A percentile compares a stretch with the other conserved stretches of the same genome.
Conservation (phyloP, 2,329 filamentous ascomycete species). For the Rutstroemia sp. region DNA sequence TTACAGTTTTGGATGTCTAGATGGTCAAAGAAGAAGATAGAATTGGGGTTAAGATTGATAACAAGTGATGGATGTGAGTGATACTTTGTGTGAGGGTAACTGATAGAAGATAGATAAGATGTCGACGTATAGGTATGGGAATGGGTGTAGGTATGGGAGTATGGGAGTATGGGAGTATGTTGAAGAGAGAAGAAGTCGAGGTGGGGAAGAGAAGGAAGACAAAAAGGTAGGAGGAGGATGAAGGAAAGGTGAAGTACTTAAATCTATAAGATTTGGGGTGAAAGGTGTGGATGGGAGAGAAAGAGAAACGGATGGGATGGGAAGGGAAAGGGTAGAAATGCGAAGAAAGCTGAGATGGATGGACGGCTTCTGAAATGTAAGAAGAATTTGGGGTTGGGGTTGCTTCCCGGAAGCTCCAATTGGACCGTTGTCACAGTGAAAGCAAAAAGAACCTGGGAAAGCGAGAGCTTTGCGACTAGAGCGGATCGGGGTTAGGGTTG, state of each 20-base stretch:
- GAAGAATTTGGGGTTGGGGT: conserved; percentile 9
- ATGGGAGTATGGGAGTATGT: neutral
- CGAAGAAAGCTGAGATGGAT: conserved; percentile 1
- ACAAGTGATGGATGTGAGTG: conserved; percentile 10
- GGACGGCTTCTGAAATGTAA: neutral
- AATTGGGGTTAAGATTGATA: neutral
- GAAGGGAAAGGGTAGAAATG: neutral
- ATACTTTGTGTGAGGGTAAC: neutral
- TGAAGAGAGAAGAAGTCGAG: neutral
- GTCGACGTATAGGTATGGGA: neutral
- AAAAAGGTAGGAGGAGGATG: neutral
- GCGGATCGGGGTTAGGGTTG: neutral
- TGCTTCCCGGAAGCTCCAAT: conserved; percentile 12
- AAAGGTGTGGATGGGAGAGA: conserved; percentile 6
- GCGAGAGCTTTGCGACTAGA: conserved; percentile 2
- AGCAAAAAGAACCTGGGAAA: neutral
- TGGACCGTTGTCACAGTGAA: conserved; percentile 7
- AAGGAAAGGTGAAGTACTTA: conserved; percentile 15
- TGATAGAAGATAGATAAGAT: neutral
- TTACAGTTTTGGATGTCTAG: neutral
- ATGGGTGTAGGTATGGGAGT: neutral
- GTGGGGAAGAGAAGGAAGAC: conserved; percentile 2
- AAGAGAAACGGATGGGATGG: conserved; percentile 9
- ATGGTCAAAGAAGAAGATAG: neutral
- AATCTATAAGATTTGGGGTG: conserved; percentile 8